phyloP scores from a whole-genome alignment of 371 early-diverging fungal species.

The Rhizopus stolonifer region DNA sequence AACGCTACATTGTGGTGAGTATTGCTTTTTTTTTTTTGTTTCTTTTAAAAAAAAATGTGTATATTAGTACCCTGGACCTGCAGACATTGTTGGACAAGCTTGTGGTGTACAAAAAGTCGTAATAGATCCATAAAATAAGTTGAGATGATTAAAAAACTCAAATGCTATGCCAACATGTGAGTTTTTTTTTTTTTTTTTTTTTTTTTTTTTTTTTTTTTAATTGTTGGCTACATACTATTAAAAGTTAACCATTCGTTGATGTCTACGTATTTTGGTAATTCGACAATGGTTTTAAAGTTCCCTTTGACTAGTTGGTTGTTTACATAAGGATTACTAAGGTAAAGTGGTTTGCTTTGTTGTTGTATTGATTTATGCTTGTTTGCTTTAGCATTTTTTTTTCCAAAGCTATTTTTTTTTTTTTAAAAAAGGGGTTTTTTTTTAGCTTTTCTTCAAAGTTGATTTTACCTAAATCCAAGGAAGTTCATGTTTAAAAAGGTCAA shows the following conservation, averaged over 20 bases:
- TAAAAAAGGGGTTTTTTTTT: too few species aligned
- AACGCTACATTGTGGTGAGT: too few species aligned
- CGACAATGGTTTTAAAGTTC: conserved; percentile 83
- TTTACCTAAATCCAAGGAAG: conserved; percentile 4
- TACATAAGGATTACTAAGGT: conserved; percentile 73
- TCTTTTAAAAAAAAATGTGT: background rate
- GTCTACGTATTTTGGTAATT: conserved; percentile 88
- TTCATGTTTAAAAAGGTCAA: background rate
- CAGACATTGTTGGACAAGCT: conserved; percentile 86
- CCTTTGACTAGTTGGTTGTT: conserved; percentile 88
- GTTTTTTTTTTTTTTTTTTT: too few species aligned
- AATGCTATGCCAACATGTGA: conserved; percentile 69
- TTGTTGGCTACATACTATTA: conserved; percentile 61
- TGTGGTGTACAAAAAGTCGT: conserved; percentile 86
- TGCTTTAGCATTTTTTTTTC: conserved; percentile 13
- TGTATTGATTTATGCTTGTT: conserved; percentile 17
- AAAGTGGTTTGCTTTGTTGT: conserved; percentile 59
- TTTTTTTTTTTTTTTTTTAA: conserved; percentile 30
- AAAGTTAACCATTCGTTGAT: conserved; percentile 93
- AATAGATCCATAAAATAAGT: conserved; percentile 89
- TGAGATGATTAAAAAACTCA: conserved; percentile 94
- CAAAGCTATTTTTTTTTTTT: conserved; percentile 12
- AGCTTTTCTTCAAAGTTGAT: too few species aligned
- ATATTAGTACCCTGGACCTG: conserved; percentile 69
- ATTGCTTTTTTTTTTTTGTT: too few species aligned